Evolutionary conservation across 2,329 filamentous ascomycete species (phyloP), one percentile per base, ranked within the genome.

Genomic region (Trichoderma lentiforme): DNA sequence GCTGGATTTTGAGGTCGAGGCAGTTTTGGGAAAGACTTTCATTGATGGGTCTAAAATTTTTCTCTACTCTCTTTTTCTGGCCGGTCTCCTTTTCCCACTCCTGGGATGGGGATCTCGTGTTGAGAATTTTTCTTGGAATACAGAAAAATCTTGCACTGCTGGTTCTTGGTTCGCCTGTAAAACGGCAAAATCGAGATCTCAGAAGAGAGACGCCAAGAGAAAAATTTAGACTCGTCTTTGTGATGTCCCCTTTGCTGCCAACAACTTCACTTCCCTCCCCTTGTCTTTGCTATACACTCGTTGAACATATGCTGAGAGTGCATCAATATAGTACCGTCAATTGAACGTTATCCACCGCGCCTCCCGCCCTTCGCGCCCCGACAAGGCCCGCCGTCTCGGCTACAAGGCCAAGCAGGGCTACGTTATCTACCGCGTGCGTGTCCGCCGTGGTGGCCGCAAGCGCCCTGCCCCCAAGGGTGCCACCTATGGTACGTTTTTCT

Each of bases 401-500:
- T 99, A 99, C 94, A 99, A 99, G 93, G 96, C 97, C 90, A 99
- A 99, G 94, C 96, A 99, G 90, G 96, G 96, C 86, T 99, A 98
- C 90, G 96, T 99, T 84, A 94, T 99, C 92, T 99, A 99, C 92
- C 96, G 96, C 85, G 91, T 97, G 83, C 96, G 96, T 84, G 96
- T 99, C 81, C 93, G 96, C 85, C 94, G 96, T 86, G 96, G 96
- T 92, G 96, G 96, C 83, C 94, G 96, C 90, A 99, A 99, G 95
- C 90, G 90, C 86, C 96, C 95, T 81, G 94, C 90, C 76, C 90
- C 92, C 82, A 97, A 97, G 94, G 96, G 96, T 92, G 96, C 96
- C 86, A 99, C 96, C 80, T 99, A 96, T 86, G 96, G 95, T 97
- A 90, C 81, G 92, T 82, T 77, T 57, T 28, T 7, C 24, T 9